A percentile compares a stretch with the other conserved stretches of the same genome.
Evolutionary conservation across 148 eudicot species (phyloP).

Genomic region (Pharnaceum exiguum): DNA sequence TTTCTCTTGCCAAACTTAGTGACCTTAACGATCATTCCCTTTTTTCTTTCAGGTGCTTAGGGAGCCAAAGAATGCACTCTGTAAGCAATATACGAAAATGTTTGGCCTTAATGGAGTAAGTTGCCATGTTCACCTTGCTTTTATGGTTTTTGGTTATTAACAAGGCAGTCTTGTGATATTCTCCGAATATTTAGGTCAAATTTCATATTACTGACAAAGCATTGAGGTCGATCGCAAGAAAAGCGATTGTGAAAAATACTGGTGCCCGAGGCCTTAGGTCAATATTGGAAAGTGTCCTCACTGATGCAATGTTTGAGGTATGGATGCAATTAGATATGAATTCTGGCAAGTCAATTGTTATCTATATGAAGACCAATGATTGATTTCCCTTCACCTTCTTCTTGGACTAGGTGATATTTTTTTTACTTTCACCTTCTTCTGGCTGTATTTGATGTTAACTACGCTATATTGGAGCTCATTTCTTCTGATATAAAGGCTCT

Average conservation of each 20-base stretch:
- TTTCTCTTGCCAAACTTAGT: too few relatives aligned
- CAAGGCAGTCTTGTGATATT: neutral
- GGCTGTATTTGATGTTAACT: too few relatives aligned
- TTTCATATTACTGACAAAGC: conserved; percentile 78
- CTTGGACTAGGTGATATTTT: too few relatives aligned
- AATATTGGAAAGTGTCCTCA: conserved; percentile 75
- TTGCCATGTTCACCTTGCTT: conserved; percentile 6
- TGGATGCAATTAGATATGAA: conserved; percentile 8
- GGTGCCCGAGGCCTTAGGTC: conserved; percentile 96
- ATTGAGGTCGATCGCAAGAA: conserved; percentile 70
- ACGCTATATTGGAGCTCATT: too few relatives aligned
- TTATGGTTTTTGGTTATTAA: neutral
- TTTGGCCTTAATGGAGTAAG: conserved; percentile 95
- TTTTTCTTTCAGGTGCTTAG: conserved; percentile 60
- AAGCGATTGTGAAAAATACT: conserved; percentile 77
- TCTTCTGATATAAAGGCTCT: too few relatives aligned
- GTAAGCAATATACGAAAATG: conserved; percentile 93
- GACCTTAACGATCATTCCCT: too few relatives aligned
- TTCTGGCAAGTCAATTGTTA: neutral
- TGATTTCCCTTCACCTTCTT: conserved; percentile 44
- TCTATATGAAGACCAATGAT: neutral
- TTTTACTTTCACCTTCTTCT: too few relatives aligned
- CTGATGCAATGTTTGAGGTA: conserved; percentile 96
- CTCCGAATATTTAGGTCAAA: conserved; percentile 53
- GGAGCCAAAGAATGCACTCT: conserved; percentile 94